A percentile compares a stretch with the other conserved stretches of the same genome.
These are phyloP conservation scores for Aspergillus oerlinghausenensis DNA, from an alignment of 2,329 filamentous ascomycete species.

Conservation along the genomic window DNA sequence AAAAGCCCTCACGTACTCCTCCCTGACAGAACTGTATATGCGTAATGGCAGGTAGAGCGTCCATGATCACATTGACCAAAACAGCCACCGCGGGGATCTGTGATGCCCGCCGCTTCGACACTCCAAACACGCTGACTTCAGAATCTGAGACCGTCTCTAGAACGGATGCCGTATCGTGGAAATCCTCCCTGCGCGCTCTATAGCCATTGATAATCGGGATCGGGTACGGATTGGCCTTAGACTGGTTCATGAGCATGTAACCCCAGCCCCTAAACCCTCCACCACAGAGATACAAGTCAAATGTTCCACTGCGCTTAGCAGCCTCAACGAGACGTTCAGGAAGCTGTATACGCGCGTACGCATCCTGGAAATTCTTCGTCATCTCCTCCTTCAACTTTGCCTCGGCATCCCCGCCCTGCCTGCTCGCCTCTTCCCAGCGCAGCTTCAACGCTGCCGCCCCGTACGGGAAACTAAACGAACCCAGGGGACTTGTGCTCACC, in stretches of 20 bases:
- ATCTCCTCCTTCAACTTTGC: constrained; percentile 53
- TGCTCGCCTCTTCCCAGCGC: constrained; percentile 45
- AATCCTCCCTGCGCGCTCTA: constrained; percentile 57
- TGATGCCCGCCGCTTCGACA: constrained; percentile 71
- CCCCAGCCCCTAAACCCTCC: constrained; percentile 90
- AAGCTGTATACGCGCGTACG: constrained; percentile 55
- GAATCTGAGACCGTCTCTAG: constrained; percentile 35
- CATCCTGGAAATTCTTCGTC: constrained; percentile 52
- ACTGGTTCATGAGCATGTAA: constrained; percentile 78
- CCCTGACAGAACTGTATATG: constrained; percentile 80
- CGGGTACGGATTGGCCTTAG: constrained; percentile 71
- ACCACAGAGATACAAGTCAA: constrained; percentile 79
- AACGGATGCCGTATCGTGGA: constrained; percentile 51
- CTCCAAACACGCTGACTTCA: constrained; percentile 55
- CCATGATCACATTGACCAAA: constrained; percentile 69
- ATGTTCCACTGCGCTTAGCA: constrained; percentile 44
- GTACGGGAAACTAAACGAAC: constrained; percentile 64
- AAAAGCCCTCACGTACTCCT: constrained; percentile 76
- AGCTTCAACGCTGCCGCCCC: constrained; percentile 63
- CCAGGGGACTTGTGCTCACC: constrained; percentile 49
- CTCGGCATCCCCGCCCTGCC: constrained; percentile 43
- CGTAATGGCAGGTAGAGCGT: constrained; percentile 65
- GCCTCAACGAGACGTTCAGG: constrained; percentile 49
- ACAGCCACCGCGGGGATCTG: constrained; percentile 83
- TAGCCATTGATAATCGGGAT: constrained; percentile 80